phyloP scores from a whole-genome alignment of 169 alveolate genomes.

The Sarcocystis neurona region DNA sequence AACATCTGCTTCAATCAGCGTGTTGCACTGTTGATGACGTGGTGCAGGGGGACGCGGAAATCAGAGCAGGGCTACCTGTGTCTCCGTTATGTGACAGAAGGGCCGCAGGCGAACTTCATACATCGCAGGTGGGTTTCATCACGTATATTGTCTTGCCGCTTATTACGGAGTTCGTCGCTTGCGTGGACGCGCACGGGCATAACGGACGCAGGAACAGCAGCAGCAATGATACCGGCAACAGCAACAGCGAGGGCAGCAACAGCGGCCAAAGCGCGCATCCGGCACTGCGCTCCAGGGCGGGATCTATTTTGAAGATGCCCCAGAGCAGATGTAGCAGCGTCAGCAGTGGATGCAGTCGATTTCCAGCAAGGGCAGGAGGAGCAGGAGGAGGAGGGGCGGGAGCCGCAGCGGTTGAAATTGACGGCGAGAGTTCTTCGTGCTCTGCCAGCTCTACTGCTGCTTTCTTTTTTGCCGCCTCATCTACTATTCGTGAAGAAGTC shows the following conservation, averaged over 20 bases:
- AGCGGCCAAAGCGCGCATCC: background rate
- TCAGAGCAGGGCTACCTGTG: slow-evolving; percentile 11
- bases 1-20: background rate
- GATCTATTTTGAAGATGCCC: too few species aligned
- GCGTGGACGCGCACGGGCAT: slow-evolving; percentile 13
- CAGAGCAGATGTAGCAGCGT: too few species aligned
- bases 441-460: too few species aligned
- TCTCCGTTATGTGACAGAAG: slow-evolving; percentile 10
- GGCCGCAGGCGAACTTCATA: slow-evolving; percentile 78
- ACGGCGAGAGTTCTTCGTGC: too few species aligned
- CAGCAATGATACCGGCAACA: background rate
- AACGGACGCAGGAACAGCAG: background rate
- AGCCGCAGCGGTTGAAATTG: background rate
- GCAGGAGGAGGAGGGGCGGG: background rate
- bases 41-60: slow-evolving; percentile 1
- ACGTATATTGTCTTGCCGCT: slow-evolving; percentile 80
- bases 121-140: slow-evolving; percentile 83
- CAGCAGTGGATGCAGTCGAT: too few species aligned
- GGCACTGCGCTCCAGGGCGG: background rate
- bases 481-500: background rate
- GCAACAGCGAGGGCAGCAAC: background rate
- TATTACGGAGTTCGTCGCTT: slow-evolving; percentile 60
- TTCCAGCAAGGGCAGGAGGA: background rate
- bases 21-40: background rate
- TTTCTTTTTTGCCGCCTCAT: too few species aligned